A percentile compares a stretch with the other conserved stretches of the same genome.
phyloP scores from a whole-genome alignment of 1,284 basidiomycete species.

The Xerocomus minutiporus region DNA sequence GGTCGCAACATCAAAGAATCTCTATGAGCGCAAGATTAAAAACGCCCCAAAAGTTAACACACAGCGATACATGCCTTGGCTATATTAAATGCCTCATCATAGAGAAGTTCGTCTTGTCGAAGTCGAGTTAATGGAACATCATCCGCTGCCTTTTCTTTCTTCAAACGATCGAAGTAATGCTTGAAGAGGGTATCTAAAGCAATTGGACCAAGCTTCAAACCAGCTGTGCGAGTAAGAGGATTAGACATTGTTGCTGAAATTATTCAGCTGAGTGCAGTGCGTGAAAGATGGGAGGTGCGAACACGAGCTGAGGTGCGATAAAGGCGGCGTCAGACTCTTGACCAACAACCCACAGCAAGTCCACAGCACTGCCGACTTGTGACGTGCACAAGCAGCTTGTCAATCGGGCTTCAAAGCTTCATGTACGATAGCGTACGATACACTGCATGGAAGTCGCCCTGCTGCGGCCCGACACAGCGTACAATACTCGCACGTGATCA shows the following conservation, averaged over 20 bases:
- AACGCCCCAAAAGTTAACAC: neutral
- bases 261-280: neutral
- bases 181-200: constrained; percentile 76
- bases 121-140: constrained; percentile 40
- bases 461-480: too few species aligned
- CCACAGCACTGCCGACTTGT: too few species aligned
- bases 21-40: constrained; percentile 32
- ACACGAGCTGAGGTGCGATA: neutral
- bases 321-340: neutral
- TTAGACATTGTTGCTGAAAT: constrained; percentile 35
- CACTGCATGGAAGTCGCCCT: too few species aligned
- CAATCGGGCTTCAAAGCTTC: too few species aligned
- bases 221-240: constrained; percentile 55
- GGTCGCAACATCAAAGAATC: constrained; percentile 55
- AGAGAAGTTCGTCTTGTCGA: constrained; percentile 73
- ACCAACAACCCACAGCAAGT: too few species aligned
- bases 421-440: too few species aligned
- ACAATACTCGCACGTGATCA: too few species aligned
- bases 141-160: constrained; percentile 37
- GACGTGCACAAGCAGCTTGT: too few species aligned
- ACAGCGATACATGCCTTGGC: constrained; percentile 57
- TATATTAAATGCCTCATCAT: constrained; percentile 77
- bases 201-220: constrained; percentile 67
- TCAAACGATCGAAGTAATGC: constrained; percentile 72
- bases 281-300: neutral